Evolutionary conservation across 805 yeast species (phyloP), one percentile per base, ranked within the genome.

Genomic region (Metschnikowia bowlesiae): DNA sequence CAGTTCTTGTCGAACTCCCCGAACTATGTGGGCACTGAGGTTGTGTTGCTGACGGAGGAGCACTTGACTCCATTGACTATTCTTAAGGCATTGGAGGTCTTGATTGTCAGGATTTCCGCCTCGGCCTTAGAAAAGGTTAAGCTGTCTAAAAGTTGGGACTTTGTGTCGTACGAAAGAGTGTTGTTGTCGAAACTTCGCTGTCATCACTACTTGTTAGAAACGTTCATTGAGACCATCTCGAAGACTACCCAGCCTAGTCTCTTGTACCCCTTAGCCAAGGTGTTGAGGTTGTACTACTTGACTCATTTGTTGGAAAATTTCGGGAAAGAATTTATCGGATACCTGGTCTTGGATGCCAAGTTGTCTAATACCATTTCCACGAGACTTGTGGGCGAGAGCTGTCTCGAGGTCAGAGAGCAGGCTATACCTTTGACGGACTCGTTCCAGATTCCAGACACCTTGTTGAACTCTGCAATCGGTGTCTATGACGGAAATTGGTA

Each of bases 161-260:
- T 58, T 40, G 65, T 70, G 46, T 68, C 72, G 48, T 62, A 68
- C 52, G 68, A 70, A 48, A 63, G 71, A 51, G 75, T 72, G 40
- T 59, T 62, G 49, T 62, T 73, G 58, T 68, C 76, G 48, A 73
- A 73, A 60, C 71, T 73, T 58, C 68, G 69, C 50, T 73, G 76
- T 47, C 76, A 73, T 53, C 74, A 68, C 55, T 74, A 71, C 62
- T 56, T 71, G 53, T 68, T 73, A 61, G 61, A 59, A 39, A 68
- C 67, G 48, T 65, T 61, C 55, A 40, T 64, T 30, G 60, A 54
- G 35, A 47, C 62, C 5, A 38, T 58, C 32, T 62, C 63, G 35
- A 60, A 64, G 46, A 60, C 62, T 35, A 50, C 52, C 7, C 47
- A 56, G 49, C 57, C 74, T 56, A 62, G 63, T 43, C 64, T 63